Percentiles rank a stretch among this genome's conserved stretches.
phyloP scores from a whole-genome alignment of 2,329 filamentous ascomycete species.

The Sarocladium oryzae region DNA sequence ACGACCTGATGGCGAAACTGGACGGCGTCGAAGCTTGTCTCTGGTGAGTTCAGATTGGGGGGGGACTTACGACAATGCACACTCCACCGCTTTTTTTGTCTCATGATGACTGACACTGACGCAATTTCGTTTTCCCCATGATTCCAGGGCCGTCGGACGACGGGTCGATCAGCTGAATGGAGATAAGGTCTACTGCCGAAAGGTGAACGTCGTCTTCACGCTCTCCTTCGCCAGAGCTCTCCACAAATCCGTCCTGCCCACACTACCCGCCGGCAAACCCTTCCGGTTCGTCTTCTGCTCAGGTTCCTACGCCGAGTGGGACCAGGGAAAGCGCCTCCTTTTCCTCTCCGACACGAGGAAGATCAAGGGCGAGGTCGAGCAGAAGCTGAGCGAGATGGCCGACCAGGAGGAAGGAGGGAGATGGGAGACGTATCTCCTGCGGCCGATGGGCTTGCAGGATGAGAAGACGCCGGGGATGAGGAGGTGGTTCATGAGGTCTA shows the following conservation, averaged over 20 bases:
- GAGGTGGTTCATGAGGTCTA: slow-evolving; percentile 21
- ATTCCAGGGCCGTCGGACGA: slow-evolving; percentile 32
- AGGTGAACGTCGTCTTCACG: slow-evolving; percentile 55
- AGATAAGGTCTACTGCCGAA: slow-evolving; percentile 35
- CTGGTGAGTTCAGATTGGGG: slow-evolving; percentile 54
- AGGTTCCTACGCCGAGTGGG: slow-evolving; percentile 26
- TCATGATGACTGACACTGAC: no score
- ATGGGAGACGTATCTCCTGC: slow-evolving; percentile 30
- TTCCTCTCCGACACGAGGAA: slow-evolving; percentile 31
- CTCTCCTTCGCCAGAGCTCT: slow-evolving; percentile 55
- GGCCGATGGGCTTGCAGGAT: slow-evolving; percentile 27
- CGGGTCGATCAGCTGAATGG: slow-evolving; percentile 40
- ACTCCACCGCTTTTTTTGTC: no score
- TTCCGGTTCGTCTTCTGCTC: slow-evolving; percentile 40
- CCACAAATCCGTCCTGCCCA: slow-evolving; percentile 22
- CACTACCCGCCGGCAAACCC: slow-evolving; percentile 22
- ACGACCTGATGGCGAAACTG: slow-evolving; percentile 24
- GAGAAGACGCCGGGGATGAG: slow-evolving; percentile 17
- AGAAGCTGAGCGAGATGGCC: slow-evolving; percentile 30
- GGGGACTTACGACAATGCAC: no score
- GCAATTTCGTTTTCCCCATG: neutral
- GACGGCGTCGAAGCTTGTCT: slow-evolving; percentile 55
- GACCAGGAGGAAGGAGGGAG: slow-evolving; percentile 21
- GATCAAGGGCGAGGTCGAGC: slow-evolving; percentile 33
- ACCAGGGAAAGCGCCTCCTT: slow-evolving; percentile 28